Percentiles rank a stretch among this genome's conserved stretches.
These are phyloP conservation scores for Hippophae gyantsensis DNA, from an alignment of 306 rosid genomes.

Conservation along the genomic window DNA sequence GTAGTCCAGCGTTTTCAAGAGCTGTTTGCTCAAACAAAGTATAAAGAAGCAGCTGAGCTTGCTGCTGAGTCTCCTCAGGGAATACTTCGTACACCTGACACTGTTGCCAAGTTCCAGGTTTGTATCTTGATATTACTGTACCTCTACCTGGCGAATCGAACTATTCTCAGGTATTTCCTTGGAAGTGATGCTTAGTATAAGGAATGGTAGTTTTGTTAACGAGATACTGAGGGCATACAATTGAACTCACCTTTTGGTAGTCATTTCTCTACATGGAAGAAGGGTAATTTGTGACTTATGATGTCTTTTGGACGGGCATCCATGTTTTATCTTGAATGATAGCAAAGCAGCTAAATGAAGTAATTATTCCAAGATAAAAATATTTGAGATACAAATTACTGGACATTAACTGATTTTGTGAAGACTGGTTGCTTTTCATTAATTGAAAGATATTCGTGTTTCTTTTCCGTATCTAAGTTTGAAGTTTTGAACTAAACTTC, in stretches of 20 bases:
- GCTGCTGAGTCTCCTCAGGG: conserved; percentile 99
- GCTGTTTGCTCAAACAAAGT: conserved; percentile 95
- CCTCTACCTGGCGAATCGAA: too few species aligned
- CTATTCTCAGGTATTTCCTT: too few species aligned
- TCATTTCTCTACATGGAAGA: too few species aligned
- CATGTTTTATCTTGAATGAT: too few species aligned
- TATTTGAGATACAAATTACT: not conserved
- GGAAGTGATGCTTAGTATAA: too few species aligned
- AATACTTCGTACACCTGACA: conserved; percentile 93
- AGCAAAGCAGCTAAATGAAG: not conserved
- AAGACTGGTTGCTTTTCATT: not conserved
- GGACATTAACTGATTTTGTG: not conserved
- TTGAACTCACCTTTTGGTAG: too few species aligned
- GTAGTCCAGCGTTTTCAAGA: conserved; percentile 99
- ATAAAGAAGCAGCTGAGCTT: conserved; percentile 99
- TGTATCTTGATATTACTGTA: conserved; percentile 1
- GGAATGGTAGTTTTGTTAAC: too few species aligned
- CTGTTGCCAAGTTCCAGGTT: conserved; percentile 99
- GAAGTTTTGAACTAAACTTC: not conserved
- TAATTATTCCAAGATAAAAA: not conserved
- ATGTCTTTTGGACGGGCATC: too few species aligned
- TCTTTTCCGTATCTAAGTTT: not conserved
- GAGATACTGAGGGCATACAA: too few species aligned
- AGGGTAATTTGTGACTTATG: too few species aligned
- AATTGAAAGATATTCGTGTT: not conserved